Percentiles rank a stretch among this genome's conserved stretches.
Conservation (phyloP, 202 grass and related monocot genomes). For the Setaria italica region DNA sequence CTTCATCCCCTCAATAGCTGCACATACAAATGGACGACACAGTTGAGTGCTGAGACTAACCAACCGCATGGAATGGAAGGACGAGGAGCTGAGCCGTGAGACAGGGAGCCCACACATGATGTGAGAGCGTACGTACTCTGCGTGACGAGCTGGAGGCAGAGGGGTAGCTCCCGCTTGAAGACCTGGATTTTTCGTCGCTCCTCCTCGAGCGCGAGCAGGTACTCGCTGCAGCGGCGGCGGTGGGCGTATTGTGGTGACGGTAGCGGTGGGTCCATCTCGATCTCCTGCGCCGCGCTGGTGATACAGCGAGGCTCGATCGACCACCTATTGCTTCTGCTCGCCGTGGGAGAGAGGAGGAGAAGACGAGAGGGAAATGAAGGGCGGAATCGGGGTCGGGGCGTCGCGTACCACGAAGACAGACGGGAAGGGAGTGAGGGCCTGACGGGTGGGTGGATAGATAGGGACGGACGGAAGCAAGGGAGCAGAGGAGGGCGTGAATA, state of each 20-base stretch:
- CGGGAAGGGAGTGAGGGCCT: neutral
- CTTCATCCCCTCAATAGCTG: conserved; percentile 79
- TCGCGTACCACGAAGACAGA: conserved; percentile 69
- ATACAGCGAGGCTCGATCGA: neutral
- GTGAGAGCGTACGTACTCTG: conserved; percentile 48
- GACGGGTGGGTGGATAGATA: neutral
- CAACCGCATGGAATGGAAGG: neutral
- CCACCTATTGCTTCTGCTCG: neutral
- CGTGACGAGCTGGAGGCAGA: conserved; percentile 83
- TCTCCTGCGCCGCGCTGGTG: neutral
- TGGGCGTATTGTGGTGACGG: neutral
- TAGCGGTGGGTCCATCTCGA: conserved; percentile 8
- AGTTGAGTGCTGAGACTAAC: neutral
- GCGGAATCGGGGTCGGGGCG: conserved; percentile 76
- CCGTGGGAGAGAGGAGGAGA: neutral
- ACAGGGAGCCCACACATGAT: too few species aligned
- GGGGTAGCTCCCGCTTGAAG: conserved; percentile 86
- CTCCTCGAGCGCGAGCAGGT: conserved; percentile 76
- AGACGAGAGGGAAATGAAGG: neutral
- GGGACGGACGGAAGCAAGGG: neutral
- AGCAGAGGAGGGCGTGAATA: conserved; percentile 51
- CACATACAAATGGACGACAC: neutral
- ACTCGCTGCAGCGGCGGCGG: conserved; percentile 49
- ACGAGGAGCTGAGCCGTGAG: neutral
- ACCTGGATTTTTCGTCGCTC: conserved; percentile 85